Conservation (phyloP, 1,139 yeast genomes). For the Zygosaccharomyces sapae region DNA sequence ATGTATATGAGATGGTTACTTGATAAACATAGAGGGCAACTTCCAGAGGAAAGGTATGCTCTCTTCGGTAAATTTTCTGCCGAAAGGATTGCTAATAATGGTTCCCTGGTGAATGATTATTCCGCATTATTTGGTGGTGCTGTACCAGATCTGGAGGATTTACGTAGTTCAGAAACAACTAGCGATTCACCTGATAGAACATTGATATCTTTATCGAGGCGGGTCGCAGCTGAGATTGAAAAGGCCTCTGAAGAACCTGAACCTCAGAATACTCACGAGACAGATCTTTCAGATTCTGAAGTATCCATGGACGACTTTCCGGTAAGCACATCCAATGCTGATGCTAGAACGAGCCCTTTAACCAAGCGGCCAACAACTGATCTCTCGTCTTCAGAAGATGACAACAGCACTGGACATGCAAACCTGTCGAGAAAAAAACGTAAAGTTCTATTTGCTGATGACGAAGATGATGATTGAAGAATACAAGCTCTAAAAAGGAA, state of each 20-base stretch:
- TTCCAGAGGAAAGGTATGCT: constrained; percentile 24
- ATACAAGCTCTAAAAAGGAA: background rate
- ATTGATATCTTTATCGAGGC: constrained; percentile 14
- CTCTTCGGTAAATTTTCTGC: constrained; percentile 28
- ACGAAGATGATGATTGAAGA: constrained; percentile 10
- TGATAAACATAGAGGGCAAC: constrained; percentile 29
- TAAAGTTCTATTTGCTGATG: constrained; percentile 13
- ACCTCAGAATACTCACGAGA: background rate
- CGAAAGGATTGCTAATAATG: constrained; percentile 30
- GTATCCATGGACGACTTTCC: background rate
- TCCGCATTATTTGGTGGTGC: constrained; percentile 31
- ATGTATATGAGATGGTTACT: constrained; percentile 33
- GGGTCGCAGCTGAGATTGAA: constrained; percentile 12
- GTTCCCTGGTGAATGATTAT: constrained; percentile 22
- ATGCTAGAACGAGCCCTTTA: background rate
- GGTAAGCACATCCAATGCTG: background rate
- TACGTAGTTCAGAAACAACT: constrained; percentile 11
- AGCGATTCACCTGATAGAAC: constrained; percentile 16
- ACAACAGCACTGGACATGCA: constrained; percentile 5
- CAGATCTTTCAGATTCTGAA: constrained; percentile 10
- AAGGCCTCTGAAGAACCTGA: background rate
- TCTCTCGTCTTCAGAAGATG: constrained; percentile 2
- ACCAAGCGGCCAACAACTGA: background rate
- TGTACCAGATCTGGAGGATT: constrained; percentile 21
- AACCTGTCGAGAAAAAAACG: constrained; percentile 6